Base-by-base conservation (phyloP, 306 rosid genomes). In the Datisca glomerata region DNA sequence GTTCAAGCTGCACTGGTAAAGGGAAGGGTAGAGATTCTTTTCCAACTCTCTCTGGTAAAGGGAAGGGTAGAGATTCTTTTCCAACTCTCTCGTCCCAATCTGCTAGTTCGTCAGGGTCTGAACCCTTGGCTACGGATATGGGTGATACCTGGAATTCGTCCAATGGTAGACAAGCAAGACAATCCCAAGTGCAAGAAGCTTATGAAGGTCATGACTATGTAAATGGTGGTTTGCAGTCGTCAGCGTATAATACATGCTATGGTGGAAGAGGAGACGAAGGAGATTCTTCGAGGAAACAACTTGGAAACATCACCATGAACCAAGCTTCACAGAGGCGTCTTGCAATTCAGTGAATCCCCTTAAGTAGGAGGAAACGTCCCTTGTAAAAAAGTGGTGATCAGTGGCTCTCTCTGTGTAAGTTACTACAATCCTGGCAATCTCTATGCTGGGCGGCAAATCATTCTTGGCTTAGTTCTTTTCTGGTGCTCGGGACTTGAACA, bases 401-500 rank as follows among this genome's bases (percentile, higher is more conserved):
- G 48, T 60, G 18, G 28, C 41, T 1, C n/a, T 8, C 36, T n/a
- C n/a, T n/a, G n/a, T n/a, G n/a, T n/a, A n/a, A n/a, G n/a, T n/a
- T n/a, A 49, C 19, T 16, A 36, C 34, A 67, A 41, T 56, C 71
- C 78, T 62, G 83, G 80, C 82, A 66, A 59, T 53, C 38, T 55
- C 24, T 47, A 8, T 35, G 76, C 53, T 69, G 56, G 62, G 85
- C 79, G 87, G 94, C 93, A 83, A 87, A 69, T 87, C 94, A 83
- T 87, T 83, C 94, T 87, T 87, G 97, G 94, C 87, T 82, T 61
- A 72, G 61, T 64, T 57, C 69, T 49, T 17, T 29, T 18, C n/a
- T n/a, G n/a, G n/a, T n/a, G n/a, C n/a, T n/a, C n/a, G n/a, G n/a
- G n/a, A n/a, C n/a, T n/a, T n/a, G n/a, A n/a, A n/a, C n/a, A n/a